phyloP scores from a whole-genome alignment of 2,329 filamentous ascomycete species.

The Fusarium multiceps region DNA sequence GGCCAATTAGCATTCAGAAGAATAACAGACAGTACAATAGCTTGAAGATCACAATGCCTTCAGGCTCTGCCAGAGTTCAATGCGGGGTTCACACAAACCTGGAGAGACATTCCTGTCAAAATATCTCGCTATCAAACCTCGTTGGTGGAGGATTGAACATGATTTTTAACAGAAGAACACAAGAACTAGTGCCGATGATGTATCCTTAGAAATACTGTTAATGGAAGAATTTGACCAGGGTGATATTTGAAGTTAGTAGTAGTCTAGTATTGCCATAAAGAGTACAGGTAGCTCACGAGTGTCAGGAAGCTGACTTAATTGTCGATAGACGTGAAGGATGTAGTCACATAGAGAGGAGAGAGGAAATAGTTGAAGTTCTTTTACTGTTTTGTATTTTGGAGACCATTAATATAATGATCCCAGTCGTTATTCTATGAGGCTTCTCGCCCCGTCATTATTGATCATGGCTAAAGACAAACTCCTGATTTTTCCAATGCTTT shows the following conservation, averaged over 20 bases:
- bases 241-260: neutral
- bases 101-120: neutral
- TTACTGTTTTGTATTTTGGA: conserved; percentile 26
- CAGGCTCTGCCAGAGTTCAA: neutral
- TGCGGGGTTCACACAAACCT: neutral
- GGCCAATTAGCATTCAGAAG: neutral
- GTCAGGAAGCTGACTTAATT: neutral
- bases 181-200: neutral
- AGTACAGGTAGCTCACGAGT: neutral
- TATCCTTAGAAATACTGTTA: neutral
- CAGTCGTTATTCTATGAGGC: conserved; percentile 20
- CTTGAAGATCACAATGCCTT: neutral
- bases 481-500: conserved; percentile 13
- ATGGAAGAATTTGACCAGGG: neutral
- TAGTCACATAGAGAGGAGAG: neutral
- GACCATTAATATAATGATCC: neutral
- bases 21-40: neutral
- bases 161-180: neutral
- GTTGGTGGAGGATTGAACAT: neutral
- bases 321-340: neutral
- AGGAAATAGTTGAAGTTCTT: neutral
- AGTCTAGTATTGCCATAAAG: neutral
- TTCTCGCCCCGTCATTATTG: conserved; percentile 41
- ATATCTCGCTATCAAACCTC: neutral
- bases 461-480: conserved; percentile 38